Evolutionary conservation across 2,329 filamentous ascomycete species (phyloP), one percentile per base, ranked within the genome.

Genomic region (Fusarium sp.): DNA sequence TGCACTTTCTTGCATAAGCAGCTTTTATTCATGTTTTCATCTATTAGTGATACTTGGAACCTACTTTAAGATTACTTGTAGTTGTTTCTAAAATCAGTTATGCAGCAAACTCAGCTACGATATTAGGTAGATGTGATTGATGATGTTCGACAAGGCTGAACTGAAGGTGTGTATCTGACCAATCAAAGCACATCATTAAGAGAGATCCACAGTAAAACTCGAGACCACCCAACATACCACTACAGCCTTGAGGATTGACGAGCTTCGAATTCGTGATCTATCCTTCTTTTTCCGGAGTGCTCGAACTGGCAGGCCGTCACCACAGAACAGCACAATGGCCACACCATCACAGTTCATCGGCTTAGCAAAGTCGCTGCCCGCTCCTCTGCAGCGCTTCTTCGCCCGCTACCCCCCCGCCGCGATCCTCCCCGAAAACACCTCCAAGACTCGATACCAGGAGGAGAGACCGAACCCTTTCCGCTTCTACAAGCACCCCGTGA

Each of bases 351-450:
- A 81, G 51, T 82, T 83, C 70, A 78, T 88, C 69, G 82, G 84
- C 74, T 84, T 93, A 61, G 92, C 92, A 64, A 88, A 90, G 80
- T 84, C 87, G 70, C 88, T 98, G 40, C 96, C 94, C 10, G 84
- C 88, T 55, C 91, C 91, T 40, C 88, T 99, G 45, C 88, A 91
- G 77, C 89, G 89, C 75, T 97, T 99, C 86, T 92, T 99, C 80
- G 91, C 91, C 59, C 91, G 92, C 70, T 97, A 95, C 80, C 96
- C 96, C 41, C 94, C 95, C 47, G 86, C 83, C 53, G 80, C 86
- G 72, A 85, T 90, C 76, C 81, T 88, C 64, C 80, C 85, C 62
- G 77, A 79, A 50, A 79, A 80, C 60, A 77, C 81, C 50, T 75
- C 70, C 72, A 82, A 68, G 80, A 85, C 82, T 67, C 80, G 79